Base-by-base conservation (phyloP, 257 asterid species). In the Salvia hispanica region DNA sequence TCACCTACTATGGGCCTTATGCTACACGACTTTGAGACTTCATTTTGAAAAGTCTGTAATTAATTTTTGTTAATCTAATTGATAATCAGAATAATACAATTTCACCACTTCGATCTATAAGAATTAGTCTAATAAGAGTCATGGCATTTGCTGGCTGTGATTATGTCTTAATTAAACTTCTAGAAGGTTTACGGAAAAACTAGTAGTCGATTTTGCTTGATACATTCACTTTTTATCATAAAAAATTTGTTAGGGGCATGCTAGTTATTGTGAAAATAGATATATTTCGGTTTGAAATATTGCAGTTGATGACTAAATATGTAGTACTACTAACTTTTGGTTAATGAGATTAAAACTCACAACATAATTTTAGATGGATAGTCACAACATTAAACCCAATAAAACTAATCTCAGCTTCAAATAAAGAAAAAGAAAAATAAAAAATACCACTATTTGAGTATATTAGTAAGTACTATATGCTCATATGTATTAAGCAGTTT, bases 1-100 rank as follows among this genome's bases (percentile, higher is more conserved):
- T 84, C 62, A 91, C 96, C 97, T 81, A 86, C 84, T 77, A 77
- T 80, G 72, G 86, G 66, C 84, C 95, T 84, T 91, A 65, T 72
- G 59, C 50, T 61, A 79, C 89, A 91, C 73, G 97, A 69, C 79
- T 25, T 74, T 37, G 44, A 31, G 45, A 25, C 21, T 13, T 25
- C 6, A 11, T 28, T 62, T 58, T 40, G 52, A 78, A 25, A 25
- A 79, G 67, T 73, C 73, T 7, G 45, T 57, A 39, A 72, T 72
- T 8, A 65, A 39, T 39, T 7, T 39, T 73, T 73, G 69, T 51
- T 25, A 25, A 25, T 25, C 31, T 25, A 25, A 45, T 18, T 58
- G 0, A 71, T 3, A 39, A 54, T 46, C 39, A 46, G 52, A 55
- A 16, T 15, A 18, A 28, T 46, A 25, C 57, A 58, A 53, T 53